Base-by-base conservation (phyloP, 768 basidiomycete species). In the Polyporus arcularius region DNA sequence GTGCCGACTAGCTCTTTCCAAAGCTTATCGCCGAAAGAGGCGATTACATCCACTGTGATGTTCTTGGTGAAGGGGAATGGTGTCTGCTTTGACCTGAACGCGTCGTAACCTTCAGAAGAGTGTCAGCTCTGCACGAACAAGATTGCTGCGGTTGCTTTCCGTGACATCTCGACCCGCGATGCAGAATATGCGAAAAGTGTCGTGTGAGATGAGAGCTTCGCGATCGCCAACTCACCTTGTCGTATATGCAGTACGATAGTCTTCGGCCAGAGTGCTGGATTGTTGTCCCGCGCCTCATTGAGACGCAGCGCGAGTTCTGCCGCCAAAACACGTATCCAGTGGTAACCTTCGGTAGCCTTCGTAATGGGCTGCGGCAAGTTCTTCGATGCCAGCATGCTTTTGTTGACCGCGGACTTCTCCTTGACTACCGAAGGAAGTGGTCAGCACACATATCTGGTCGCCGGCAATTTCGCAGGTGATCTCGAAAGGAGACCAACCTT, bases 351-450 rank as follows among this genome's bases (percentile, higher is more conserved):
- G 2, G 85, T 79, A 14, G 82, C 75, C 43, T 85, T 88, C 6
- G 81, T 89, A 26, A 98, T 85, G 0, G 90, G 84, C 38, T 86
- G 84, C 0, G 89, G 86, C 26, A 98, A 82, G 69, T 98, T 98
- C 73, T 99, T 99, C n/a, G 94, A 89, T 0, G 94, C 93, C 55
- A 94, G 76, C 96, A 98, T 98, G 67, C 92, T 94, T 77, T 97
- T 98, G 63, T 84, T 88, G 32, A 90, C 75, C 0, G 80, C 77
- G 15, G 87, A 80, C 72, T 93, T 93, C 69, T 93, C 92, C 68
- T 92, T 94, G 39, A 98, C 96, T 96, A 70, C 14, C 18, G 7
- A 30, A 4, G n/a, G 5, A 18, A 2, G 10, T 5, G 15, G 49
- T 35, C 39, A 57, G 38, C 35, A 11, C 21, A 26, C 21, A n/a